Evolutionary conservation across 2,329 filamentous ascomycete genomes (phyloP).

Genomic region (Verticillium isaacii): DNA sequence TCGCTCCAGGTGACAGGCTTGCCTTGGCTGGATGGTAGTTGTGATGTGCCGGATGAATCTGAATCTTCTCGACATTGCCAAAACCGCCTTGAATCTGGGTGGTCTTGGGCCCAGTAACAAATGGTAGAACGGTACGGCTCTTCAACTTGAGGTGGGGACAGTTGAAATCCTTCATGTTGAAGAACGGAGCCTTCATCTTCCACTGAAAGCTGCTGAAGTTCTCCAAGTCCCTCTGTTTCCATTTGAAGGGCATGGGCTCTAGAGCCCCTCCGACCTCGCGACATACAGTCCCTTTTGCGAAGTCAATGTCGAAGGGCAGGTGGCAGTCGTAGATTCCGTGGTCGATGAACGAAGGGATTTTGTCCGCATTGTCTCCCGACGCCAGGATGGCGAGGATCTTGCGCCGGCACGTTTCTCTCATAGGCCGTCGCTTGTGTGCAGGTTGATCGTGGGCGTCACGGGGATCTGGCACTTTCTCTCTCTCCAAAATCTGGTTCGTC

Average conservation of each 20-base stretch:
- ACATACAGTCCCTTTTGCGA: neutral
- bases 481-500: neutral
- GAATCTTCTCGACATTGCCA: neutral
- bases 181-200: neutral
- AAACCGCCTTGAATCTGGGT: neutral
- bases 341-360: neutral
- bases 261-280: neutral
- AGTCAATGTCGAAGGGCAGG: neutral
- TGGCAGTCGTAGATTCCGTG: neutral
- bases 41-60: neutral
- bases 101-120: neutral
- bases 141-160: neutral
- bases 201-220: neutral
- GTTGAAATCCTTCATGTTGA: neutral
- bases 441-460: neutral
- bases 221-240: neutral
- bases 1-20: too few species aligned
- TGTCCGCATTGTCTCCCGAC: neutral
- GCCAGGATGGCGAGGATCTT: neutral
- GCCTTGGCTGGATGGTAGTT: neutral
- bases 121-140: neutral
- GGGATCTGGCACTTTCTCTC: neutral
- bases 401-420: neutral
- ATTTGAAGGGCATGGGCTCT: neutral
- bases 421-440: neutral